Evolutionary conservation across 345 rosid species (phyloP).

Genomic region (Dovyalis caffra): DNA sequence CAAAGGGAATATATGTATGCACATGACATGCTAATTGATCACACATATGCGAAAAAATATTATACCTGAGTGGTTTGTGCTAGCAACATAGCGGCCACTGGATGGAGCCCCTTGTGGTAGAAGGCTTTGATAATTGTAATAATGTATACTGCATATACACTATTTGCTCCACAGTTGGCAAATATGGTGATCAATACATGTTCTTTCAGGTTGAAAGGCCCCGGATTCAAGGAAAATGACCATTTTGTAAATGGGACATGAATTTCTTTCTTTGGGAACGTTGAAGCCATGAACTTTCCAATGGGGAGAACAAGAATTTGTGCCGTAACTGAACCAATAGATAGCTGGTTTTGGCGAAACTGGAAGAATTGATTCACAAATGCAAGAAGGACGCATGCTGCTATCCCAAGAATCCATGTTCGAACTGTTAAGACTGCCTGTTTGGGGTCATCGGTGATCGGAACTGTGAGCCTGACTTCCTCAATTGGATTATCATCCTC

Average conservation of each 20-base stretch:
- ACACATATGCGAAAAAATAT: too few species aligned
- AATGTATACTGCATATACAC: conserved; percentile 27
- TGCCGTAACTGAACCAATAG: conserved; percentile 25
- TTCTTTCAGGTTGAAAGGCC: conserved; percentile 51
- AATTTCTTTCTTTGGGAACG: conserved; percentile 22
- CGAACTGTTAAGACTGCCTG: conserved; percentile 37
- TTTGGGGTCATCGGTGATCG: conserved; percentile 37
- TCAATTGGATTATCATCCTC: conserved; percentile 33
- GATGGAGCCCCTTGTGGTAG: conserved; percentile 24
- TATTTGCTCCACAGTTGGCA: conserved; percentile 30
- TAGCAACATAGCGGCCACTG: conserved; percentile 44
- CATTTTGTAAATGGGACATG: conserved; percentile 36
- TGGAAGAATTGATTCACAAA: conserved; percentile 41
- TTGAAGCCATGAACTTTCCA: conserved; percentile 46
- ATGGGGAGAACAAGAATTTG: conserved; percentile 43
- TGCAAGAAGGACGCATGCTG: conserved; percentile 26
- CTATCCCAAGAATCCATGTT: conserved; percentile 46
- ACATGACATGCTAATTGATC: too few species aligned
- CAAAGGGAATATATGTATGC: too few species aligned
- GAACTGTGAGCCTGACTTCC: conserved; percentile 40
- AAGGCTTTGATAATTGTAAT: conserved; percentile 41
- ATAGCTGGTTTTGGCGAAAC: conserved; percentile 33
- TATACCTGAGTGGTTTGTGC: conserved; percentile 71
- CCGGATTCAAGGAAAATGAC: conserved; percentile 52
- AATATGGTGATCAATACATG: conserved; percentile 48